Evolutionary conservation across 176 grass and related monocot species (phyloP).

Genomic region (Eremochloa ophiuroides): DNA sequence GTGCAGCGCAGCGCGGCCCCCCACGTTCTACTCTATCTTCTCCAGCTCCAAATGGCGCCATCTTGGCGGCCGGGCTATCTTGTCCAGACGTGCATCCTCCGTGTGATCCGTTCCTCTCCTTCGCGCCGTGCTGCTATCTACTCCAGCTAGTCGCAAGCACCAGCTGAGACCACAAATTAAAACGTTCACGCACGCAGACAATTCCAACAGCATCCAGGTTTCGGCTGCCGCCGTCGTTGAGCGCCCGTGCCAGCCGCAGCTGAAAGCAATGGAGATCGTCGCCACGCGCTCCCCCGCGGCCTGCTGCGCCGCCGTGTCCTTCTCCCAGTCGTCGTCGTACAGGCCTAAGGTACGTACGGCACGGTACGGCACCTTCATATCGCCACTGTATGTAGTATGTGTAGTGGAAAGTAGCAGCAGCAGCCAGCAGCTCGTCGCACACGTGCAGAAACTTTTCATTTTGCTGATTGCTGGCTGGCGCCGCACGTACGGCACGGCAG

Average conservation of each 20-base stretch:
- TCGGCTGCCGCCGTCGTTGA: background rate
- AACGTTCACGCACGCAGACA: background rate
- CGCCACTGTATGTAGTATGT: background rate
- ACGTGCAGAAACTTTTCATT: background rate
- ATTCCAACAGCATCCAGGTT: background rate
- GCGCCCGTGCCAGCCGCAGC: background rate
- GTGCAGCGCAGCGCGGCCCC: background rate
- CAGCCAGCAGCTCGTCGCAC: background rate
- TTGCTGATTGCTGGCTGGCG: background rate
- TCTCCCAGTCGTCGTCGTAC: conserved; percentile 54
- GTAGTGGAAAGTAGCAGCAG: background rate
- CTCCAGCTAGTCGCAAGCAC: background rate
- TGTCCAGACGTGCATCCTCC: conserved; percentile 28
- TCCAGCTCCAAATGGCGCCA: conserved; percentile 42
- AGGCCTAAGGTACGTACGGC: conserved; percentile 39
- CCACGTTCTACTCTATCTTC: conserved; percentile 52
- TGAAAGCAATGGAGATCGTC: conserved; percentile 66
- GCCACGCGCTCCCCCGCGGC: conserved; percentile 46
- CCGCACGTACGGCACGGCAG: background rate
- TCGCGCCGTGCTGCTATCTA: background rate
- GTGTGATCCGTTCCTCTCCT: conserved; percentile 19
- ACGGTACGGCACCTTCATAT: background rate
- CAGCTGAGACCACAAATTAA: background rate
- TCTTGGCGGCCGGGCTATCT: conserved; percentile 26
- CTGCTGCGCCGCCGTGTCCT: conserved; percentile 53